Conservation (phyloP, 2,329 filamentous ascomycete genomes). For the Phyllosticta citrichinensis region DNA sequence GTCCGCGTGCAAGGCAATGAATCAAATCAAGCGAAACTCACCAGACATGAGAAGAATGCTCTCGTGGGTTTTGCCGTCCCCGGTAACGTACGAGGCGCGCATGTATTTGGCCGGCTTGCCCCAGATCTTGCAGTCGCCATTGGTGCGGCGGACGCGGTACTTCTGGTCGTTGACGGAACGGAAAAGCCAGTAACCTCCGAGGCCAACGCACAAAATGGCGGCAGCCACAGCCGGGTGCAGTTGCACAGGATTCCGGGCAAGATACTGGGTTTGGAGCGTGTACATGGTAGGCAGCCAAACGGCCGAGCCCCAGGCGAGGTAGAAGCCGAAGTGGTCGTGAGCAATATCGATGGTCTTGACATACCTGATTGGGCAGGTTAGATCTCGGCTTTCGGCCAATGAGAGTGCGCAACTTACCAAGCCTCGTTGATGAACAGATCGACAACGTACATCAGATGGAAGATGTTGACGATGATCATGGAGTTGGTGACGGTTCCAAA, state of each 20-base stretch:
- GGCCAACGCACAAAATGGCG: slow-evolving; percentile 21
- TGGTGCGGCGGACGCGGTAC: slow-evolving; percentile 30
- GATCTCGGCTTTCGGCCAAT: neutral
- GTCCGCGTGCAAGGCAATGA: neutral
- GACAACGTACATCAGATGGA: slow-evolving; percentile 37
- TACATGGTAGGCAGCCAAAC: slow-evolving; percentile 39
- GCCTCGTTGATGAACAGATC: slow-evolving; percentile 42
- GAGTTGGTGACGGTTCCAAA: slow-evolving; percentile 33
- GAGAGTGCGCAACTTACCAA: slow-evolving; percentile 23
- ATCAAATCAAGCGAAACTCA: slow-evolving; percentile 1
- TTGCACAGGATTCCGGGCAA: slow-evolving; percentile 32
- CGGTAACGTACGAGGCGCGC: slow-evolving; percentile 30
- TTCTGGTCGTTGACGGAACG: slow-evolving; percentile 39
- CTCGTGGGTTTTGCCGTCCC: slow-evolving; percentile 27
- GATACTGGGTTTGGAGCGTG: slow-evolving; percentile 40
- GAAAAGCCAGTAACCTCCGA: slow-evolving; percentile 36
- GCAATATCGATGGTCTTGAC: slow-evolving; percentile 34
- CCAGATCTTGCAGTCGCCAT: slow-evolving; percentile 35
- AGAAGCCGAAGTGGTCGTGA: slow-evolving; percentile 36
- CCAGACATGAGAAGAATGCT: slow-evolving; percentile 30
- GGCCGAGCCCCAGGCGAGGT: slow-evolving; percentile 22
- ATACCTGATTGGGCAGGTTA: slow-evolving; percentile 21
- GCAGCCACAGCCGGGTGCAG: slow-evolving; percentile 18
- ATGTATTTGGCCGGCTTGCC: slow-evolving; percentile 32
- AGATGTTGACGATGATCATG: slow-evolving; percentile 34